Evolutionary conservation across 2,329 filamentous ascomycete genomes (phyloP), one percentile per base, ranked within the genome.

Genomic region (Colletotrichum paranaense): DNA sequence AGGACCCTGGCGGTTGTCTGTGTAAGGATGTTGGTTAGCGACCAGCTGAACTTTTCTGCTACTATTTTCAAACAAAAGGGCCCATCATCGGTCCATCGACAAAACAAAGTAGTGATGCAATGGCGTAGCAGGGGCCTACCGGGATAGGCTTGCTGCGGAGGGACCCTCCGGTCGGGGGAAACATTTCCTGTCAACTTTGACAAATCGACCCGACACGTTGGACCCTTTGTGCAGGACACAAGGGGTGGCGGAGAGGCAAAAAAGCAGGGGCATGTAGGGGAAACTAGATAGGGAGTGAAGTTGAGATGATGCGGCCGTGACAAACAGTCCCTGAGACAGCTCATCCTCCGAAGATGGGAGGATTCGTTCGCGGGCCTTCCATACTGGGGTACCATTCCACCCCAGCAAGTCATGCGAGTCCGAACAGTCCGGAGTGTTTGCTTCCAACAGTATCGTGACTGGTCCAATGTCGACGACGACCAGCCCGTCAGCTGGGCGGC

Each of bases 1-100:
- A 96, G 86, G 35, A 90, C 92, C 75, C 91, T 91, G 68, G 94
- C 84, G 9, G 90, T 89, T 62, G 92, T 92, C 91, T 94, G 79
- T 76, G 78, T 71, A 55, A 12, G n/a, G 56, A 56, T 5, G 46
- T 28, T 58, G 55, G 75, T 77, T 67, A 78, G 76, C 67, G 46
- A 14, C 12, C 26, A 9, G 24, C 11, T 46, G 22, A 35, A 26
- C 3, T 42, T 26, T 42, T 14, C 3, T 38, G 30, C 30, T 55
- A 49, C 68, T 67, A 35, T 67, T 67, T 55, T 60, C 68, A 67
- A 59, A 42, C 19, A 56, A n/a, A 42, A 42, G 11, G 32, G 16
- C 42, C 42, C 42, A 49, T 49, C 49, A 46, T 32, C n/a, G 22
- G 26, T 16, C 42, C n/a, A 24, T 30, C n/a, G 42, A 38, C 14